Evolutionary conservation across 768 basidiomycete species (phyloP).

Genomic region (Suillus discolor): DNA sequence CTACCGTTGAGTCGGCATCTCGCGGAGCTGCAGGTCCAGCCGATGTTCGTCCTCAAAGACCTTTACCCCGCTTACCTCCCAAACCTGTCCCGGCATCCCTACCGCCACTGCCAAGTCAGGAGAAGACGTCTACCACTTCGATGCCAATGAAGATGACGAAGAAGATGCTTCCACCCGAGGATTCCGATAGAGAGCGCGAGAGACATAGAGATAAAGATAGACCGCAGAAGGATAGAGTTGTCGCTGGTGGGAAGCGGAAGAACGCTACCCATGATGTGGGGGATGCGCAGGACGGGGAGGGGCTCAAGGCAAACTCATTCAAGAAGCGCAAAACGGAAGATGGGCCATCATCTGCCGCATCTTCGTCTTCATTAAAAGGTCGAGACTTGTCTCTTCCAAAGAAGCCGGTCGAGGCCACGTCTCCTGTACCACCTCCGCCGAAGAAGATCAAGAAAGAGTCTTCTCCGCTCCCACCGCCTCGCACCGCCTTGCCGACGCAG

Average conservation of each 20-base stretch:
- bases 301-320: slow-evolving; percentile 15
- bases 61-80: slow-evolving; percentile 32
- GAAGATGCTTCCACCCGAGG: slow-evolving; percentile 27
- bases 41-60: slow-evolving; percentile 32
- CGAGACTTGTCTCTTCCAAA: slow-evolving; percentile 34
- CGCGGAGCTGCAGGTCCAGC: slow-evolving; percentile 27
- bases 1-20: slow-evolving; percentile 13
- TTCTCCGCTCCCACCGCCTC: slow-evolving; percentile 28
- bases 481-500: slow-evolving; percentile 11
- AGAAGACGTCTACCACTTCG: slow-evolving; percentile 22
- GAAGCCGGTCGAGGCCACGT: slow-evolving; percentile 34
- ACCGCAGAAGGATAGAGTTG: slow-evolving; percentile 24
- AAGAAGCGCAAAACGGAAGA: slow-evolving; percentile 51
- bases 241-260: slow-evolving; percentile 43
- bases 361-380: slow-evolving; percentile 9
- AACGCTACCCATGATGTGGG: slow-evolving; percentile 32
- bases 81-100: slow-evolving; percentile 35
- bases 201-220: slow-evolving; percentile 26
- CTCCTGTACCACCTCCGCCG: slow-evolving; percentile 17
- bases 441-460: slow-evolving; percentile 42
- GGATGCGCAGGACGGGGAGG: slow-evolving; percentile 29
- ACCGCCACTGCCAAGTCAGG: slow-evolving; percentile 26
- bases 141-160: slow-evolving; percentile 21
- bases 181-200: slow-evolving; percentile 28
- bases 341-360: slow-evolving; percentile 19